These are phyloP conservation scores for Pseudogymnoascus sp. DNA, from an alignment of 2,329 filamentous ascomycete genomes.

Conservation along the genomic window DNA sequence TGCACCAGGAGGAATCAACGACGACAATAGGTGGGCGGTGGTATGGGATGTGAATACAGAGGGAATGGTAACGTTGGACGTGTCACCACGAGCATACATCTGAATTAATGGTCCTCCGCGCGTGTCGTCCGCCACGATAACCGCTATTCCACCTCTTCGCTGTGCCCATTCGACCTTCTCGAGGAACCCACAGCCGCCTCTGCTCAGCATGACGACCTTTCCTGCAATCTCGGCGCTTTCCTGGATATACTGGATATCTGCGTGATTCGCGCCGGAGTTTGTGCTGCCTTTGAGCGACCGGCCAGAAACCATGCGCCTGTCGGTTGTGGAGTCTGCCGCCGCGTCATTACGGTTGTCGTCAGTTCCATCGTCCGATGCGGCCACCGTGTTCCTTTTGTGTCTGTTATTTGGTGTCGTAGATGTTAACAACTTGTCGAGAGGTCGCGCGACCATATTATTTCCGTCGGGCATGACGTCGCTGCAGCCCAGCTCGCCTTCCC, in stretches of 20 bases:
- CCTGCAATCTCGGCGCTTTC: slow-evolving; percentile 88
- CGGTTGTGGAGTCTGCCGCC: not conserved
- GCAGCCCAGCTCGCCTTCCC: slow-evolving; percentile 84
- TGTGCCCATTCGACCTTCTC: slow-evolving; percentile 98
- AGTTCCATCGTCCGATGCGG: slow-evolving; percentile 61
- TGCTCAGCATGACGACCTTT: slow-evolving; percentile 84
- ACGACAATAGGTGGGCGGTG: slow-evolving; percentile 85
- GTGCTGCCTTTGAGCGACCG: slow-evolving; percentile 16
- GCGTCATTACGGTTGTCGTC: slow-evolving; percentile 47
- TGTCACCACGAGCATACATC: slow-evolving; percentile 97
- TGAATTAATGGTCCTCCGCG: slow-evolving; percentile 84
- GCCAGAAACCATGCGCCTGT: not conserved
- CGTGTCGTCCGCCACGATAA: slow-evolving; percentile 91
- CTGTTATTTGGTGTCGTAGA: slow-evolving; percentile 27
- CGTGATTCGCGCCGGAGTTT: slow-evolving; percentile 42
- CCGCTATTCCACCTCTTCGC: slow-evolving; percentile 74
- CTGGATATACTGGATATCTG: slow-evolving; percentile 86
- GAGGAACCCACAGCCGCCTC: slow-evolving; percentile 90
- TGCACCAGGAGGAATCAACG: slow-evolving; percentile 67
- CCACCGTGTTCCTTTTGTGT: slow-evolving; percentile 30
- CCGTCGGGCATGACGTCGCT: slow-evolving; percentile 72
- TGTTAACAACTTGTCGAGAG: slow-evolving; percentile 13
- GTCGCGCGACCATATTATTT: slow-evolving; percentile 18
- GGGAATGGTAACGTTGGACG: slow-evolving; percentile 88
- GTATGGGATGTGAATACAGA: slow-evolving; percentile 92